Evolutionary conservation across 1,139 yeast genomes (phyloP).

Genomic region (Taphrina sp.): DNA sequence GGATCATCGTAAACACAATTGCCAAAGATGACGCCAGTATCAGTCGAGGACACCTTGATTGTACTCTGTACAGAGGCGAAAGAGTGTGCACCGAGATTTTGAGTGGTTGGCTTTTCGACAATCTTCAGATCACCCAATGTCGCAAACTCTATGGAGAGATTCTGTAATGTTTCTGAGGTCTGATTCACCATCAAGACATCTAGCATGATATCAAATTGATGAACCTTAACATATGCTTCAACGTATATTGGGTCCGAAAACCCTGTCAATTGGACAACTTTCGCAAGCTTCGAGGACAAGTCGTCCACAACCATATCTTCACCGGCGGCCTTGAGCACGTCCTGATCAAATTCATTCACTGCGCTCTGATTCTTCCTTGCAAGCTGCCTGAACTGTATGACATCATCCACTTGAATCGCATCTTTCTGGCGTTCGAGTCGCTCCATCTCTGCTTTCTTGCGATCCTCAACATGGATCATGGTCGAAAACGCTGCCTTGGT

Average conservation of each 20-base stretch:
- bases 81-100: conserved; percentile 93
- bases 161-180: conserved; percentile 85
- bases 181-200: conserved; percentile 94
- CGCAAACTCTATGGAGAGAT: conserved; percentile 91
- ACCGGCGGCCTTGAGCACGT: conserved; percentile 49
- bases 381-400: conserved; percentile 80
- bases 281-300: conserved; percentile 73
- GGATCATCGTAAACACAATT: conserved; percentile 95
- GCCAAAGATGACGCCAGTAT: conserved; percentile 96
- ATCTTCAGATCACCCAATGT: conserved; percentile 94
- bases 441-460: conserved; percentile 56
- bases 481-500: conserved; percentile 78
- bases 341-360: conserved; percentile 47
- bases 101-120: conserved; percentile 88
- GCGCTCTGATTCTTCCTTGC: conserved; percentile 52
- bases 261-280: conserved; percentile 91
- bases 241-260: conserved; percentile 98
- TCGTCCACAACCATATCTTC: conserved; percentile 55
- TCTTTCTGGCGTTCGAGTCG: conserved; percentile 63
- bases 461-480: conserved; percentile 52
- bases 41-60: conserved; percentile 92
- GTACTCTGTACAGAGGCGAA: conserved; percentile 88
- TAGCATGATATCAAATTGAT: conserved; percentile 91
- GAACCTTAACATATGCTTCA: conserved; percentile 91
- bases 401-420: conserved; percentile 80